Base-by-base conservation (phyloP, 805 yeast species). In the Saccharomycopsis lassenensis region DNA sequence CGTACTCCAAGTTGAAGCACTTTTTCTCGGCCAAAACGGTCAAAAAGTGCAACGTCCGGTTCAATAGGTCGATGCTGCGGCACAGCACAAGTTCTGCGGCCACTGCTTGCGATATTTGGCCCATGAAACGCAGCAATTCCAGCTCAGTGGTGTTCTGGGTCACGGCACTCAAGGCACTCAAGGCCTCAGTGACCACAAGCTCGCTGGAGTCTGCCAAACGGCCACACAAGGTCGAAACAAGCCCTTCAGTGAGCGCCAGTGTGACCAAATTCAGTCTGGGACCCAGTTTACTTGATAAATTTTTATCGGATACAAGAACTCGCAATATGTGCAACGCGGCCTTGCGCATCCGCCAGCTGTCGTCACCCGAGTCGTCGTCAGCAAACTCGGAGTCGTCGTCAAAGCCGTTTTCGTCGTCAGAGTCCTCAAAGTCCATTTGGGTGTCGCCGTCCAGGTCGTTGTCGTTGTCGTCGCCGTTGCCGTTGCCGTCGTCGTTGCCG, bases 341-440 rank as follows among this genome's bases (percentile, higher is more conserved):
- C 23, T 39, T 42, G 29, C 46, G 32, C 12, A 42, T 22, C 19
- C 41, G 19, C 40, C 40, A 42, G 31, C 44, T 39, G 7, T 38
- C 43, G 21, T 37, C 29, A 12, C 19, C 36, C 6, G 31, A 41
- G 6, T 33, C 39, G 24, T 29, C 42, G 14, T 41, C 39, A 8
- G 27, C 30, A 22, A 37, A 21, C 4, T 28, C 31, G 11, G 34
- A 34, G 16, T 36, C 41, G 24, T 39, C 42, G 12, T 39, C 35
- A 12, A 39, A 39, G 12, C 29, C 22, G 12, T 28, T 24, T 26
- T 36, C 40, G 18, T 33, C 40, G 5, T 41, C 44, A 19, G 22
- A 28, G 10, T 15, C 30, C 22, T 23, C 11, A 24, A n/a, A 7
- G 7, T 11, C 24, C 24, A 23, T 23, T 23, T 8, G 10, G 7